Base-by-base conservation (phyloP, 805 yeast genomes). In the Yamadazyma sp. region DNA sequence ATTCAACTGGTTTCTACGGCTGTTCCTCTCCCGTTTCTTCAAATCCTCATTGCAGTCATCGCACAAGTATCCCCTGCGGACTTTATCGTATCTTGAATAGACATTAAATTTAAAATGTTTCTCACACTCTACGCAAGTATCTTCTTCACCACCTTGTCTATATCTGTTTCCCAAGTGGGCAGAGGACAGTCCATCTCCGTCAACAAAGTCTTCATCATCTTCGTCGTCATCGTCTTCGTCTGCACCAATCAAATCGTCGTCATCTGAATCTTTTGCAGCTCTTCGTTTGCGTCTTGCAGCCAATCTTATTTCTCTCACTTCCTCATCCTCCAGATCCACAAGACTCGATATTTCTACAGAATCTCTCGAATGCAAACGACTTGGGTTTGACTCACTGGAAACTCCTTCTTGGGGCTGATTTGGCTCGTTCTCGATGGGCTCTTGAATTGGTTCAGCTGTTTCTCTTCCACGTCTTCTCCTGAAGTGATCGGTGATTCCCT, bases 401-500 rank as follows among this genome's bases (percentile, higher is more conserved):
- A n/a, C n/a, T n/a, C n/a, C n/a, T n/a, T n/a, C n/a, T 15, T 11
- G 20, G 3, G 21, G 17, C 5, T 3, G 4, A 10, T 15, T 13
- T 4, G 20, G 12, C 35, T 21, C n/a, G n/a, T n/a, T n/a, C n/a
- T n/a, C n/a, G n/a, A n/a, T n/a, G n/a, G n/a, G n/a, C n/a, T n/a
- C n/a, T n/a, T n/a, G n/a, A n/a, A n/a, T n/a, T n/a, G n/a, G 18
- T 10, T 3, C 28, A 4, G 28, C 35, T 15, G 19, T 38, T 20
- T 37, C 49, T 13, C 45, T 32, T 20, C 29, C 41, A 17, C 40
- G 42, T 40, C 69, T 50, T 41, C 57, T 64, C 53, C 89, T 71
- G 55, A 88, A 88, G 28, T 78, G 80, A 40, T 80, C 88, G 1
- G 96, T 84, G 62, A 90, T 90, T 23, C 97, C 97, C 59, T 89